Evolutionary conservation across 106 monocot species (phyloP).

Genomic region (Dioscorea alata): DNA sequence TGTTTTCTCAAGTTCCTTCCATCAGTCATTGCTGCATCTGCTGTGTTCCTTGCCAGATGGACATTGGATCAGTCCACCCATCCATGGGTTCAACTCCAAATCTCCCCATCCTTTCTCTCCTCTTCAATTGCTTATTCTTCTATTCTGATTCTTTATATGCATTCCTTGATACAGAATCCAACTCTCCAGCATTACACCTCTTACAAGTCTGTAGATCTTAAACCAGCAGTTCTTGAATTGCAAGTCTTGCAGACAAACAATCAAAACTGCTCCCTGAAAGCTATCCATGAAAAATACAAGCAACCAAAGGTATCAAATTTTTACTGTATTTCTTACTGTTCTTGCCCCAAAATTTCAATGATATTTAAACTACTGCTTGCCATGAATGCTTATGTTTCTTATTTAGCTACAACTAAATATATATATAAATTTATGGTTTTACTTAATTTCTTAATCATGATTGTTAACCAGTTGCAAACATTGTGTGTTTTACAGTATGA

Average conservation of each 20-base stretch:
- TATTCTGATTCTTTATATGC: no score
- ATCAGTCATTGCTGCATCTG: constrained; percentile 69
- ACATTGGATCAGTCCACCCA: constrained; percentile 66
- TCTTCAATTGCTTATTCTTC: no score
- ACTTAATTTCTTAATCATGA: no score
- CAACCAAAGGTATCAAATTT: constrained; percentile 51
- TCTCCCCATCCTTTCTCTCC: no score
- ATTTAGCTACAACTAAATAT: no score
- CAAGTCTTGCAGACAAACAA: constrained; percentile 58
- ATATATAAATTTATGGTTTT: no score
- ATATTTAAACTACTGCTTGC: no score
- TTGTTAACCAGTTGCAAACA: no score
- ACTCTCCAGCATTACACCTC: constrained; percentile 76
- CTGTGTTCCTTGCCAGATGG: constrained; percentile 87
- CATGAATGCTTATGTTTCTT: no score
- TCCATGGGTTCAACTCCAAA: constrained; percentile 54
- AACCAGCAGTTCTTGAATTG: constrained; percentile 37
- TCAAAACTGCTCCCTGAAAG: constrained; percentile 49
- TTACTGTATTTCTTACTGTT: no score
- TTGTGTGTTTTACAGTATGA: constrained; percentile 14
- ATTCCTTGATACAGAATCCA: constrained; percentile 32
- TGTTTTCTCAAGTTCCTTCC: constrained; percentile 75
- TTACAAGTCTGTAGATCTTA: constrained; percentile 58
- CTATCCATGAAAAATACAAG: constrained; percentile 75
- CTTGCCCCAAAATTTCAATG: no score